A percentile compares a stretch with the other conserved stretches of the same genome.
phyloP scores from a whole-genome alignment of 495 filamentous ascomycete genomes.

The Trypethelium eluteriae region DNA sequence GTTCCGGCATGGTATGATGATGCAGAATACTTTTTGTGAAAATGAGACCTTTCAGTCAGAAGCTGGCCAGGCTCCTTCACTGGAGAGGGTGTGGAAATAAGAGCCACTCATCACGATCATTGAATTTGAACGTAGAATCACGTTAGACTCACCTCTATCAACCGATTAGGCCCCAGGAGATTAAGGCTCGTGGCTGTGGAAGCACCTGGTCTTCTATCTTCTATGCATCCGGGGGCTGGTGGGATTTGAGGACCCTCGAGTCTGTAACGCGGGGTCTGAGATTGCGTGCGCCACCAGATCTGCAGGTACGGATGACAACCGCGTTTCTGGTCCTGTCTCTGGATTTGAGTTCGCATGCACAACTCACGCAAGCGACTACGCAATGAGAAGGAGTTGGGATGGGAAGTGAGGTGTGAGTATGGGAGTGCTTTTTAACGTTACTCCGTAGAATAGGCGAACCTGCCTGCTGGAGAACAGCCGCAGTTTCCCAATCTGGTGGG shows the following conservation, averaged over 20 bases:
- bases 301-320: background rate
- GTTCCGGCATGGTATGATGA: background rate
- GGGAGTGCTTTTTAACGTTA: background rate
- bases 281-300: background rate
- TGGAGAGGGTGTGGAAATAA: background rate
- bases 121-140: background rate
- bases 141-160: background rate
- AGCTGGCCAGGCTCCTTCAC: background rate
- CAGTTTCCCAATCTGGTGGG: background rate
- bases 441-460: background rate
- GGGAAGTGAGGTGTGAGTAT: background rate
- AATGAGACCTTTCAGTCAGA: background rate
- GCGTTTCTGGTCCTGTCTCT: background rate
- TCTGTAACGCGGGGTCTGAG: background rate
- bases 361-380: background rate
- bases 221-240: background rate
- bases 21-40: slow-evolving; percentile 8
- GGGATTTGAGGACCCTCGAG: slow-evolving; percentile 5
- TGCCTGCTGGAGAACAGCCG: background rate
- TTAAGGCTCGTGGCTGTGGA: background rate
- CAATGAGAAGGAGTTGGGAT: background rate
- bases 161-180: background rate
- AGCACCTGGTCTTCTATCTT: background rate
- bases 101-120: background rate
- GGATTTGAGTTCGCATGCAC: background rate